A percentile compares a stretch with the other conserved stretches of the same genome.
These are phyloP conservation scores for Citrus unshiu DNA, from an alignment of 345 rosid genomes.

Conservation along the genomic window DNA sequence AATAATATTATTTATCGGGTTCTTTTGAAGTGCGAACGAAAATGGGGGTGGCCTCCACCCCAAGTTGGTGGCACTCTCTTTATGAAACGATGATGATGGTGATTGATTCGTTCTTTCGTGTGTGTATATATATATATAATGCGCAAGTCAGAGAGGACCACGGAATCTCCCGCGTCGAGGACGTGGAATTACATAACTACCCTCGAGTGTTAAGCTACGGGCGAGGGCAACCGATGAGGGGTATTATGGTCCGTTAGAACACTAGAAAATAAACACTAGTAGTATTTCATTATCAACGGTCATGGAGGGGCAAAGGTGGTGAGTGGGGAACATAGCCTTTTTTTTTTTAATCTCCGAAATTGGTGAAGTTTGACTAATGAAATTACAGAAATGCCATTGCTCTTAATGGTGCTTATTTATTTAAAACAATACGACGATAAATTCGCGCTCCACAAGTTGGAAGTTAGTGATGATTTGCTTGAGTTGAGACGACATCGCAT, in stretches of 20 bases:
- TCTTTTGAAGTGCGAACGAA: neutral
- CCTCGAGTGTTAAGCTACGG: neutral
- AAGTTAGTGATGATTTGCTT: too few species aligned
- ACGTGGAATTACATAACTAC: neutral
- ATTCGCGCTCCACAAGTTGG: too few species aligned
- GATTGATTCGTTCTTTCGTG: neutral
- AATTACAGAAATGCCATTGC: conserved; percentile 16
- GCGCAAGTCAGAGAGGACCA: conserved; percentile 6
- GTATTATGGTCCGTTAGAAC: conserved; percentile 1
- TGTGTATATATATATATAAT: neutral
- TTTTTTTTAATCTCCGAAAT: conserved; percentile 36
- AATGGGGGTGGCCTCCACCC: neutral
- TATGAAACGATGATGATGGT: neutral
- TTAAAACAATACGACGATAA: too few species aligned
- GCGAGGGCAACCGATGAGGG: neutral
- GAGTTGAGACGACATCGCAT: too few species aligned
- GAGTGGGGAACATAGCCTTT: conserved; percentile 52
- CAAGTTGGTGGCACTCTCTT: too few species aligned
- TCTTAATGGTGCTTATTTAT: neutral
- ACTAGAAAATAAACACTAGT: neutral
- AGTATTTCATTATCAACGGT: conserved; percentile 23
- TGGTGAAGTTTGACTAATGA: conserved; percentile 50
- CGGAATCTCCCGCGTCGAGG: conserved; percentile 13
- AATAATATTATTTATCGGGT: too few species aligned
- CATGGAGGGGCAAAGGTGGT: conserved; percentile 12